Percentiles rank a stretch among this genome's conserved stretches.
These are phyloP conservation scores for Wickerhamomyces pijperi DNA, from an alignment of 805 yeast genomes.

Conservation along the genomic window DNA sequence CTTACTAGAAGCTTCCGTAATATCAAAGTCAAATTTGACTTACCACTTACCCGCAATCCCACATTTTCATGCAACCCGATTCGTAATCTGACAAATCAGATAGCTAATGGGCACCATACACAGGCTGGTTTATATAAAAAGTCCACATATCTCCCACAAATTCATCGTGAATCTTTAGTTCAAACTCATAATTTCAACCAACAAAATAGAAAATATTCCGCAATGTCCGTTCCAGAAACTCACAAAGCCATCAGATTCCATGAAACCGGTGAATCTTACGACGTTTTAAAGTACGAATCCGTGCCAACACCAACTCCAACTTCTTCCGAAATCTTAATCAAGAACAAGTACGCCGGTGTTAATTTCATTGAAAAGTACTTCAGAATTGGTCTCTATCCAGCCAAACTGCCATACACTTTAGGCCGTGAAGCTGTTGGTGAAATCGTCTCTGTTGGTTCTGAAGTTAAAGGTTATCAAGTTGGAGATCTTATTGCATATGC, in stretches of 20 bases:
- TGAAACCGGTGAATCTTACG: slow-evolving; percentile 29
- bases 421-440: slow-evolving; percentile 72
- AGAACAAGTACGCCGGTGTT: slow-evolving; percentile 68
- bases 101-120: no score
- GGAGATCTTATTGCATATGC: slow-evolving; percentile 67
- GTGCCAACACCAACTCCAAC: slow-evolving; percentile 49
- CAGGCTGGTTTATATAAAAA: background rate
- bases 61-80: no score
- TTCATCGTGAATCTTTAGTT: no score
- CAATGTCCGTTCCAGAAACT: slow-evolving; percentile 32
- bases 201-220: background rate
- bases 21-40: no score
- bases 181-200: no score
- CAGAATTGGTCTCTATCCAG: slow-evolving; percentile 67
- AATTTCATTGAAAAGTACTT: slow-evolving; percentile 79
- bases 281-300: slow-evolving; percentile 39
- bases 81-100: background rate
- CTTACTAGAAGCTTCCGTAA: no score
- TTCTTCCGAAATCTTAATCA: slow-evolving; percentile 52
- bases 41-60: no score
- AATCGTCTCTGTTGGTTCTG: slow-evolving; percentile 51
- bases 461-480: slow-evolving; percentile 40
- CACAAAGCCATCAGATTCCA: slow-evolving; percentile 47
- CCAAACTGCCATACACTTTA: slow-evolving; percentile 44
- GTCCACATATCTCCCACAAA: background rate